Conservation (phyloP, 345 rosid genomes). For the Isatis tinctoria region DNA sequence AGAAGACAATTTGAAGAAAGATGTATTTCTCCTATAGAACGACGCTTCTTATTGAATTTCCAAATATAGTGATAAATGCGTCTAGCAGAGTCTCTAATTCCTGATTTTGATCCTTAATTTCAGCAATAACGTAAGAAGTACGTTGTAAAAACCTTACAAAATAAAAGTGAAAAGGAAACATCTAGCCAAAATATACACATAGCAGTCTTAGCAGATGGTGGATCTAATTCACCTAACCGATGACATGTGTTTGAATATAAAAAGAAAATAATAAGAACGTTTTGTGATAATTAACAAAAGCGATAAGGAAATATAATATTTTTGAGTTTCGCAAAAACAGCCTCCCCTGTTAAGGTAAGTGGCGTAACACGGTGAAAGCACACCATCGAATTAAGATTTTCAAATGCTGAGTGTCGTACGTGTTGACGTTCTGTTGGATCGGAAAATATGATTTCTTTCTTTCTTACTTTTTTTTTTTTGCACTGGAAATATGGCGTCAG, state of each 20-base stretch:
- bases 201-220: not conserved
- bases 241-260: not conserved
- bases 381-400: not conserved
- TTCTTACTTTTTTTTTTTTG: not conserved
- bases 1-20: not conserved
- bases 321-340: not conserved
- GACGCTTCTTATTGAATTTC: not conserved
- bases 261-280: not conserved
- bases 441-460: not conserved
- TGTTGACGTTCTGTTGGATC: not conserved
- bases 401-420: not conserved
- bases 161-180: constrained; percentile 16
- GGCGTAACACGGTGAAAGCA: not conserved
- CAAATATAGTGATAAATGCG: not conserved
- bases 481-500: not conserved
- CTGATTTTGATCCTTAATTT: not conserved
- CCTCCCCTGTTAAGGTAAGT: not conserved
- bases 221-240: not conserved
- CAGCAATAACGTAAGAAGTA: constrained; percentile 24
- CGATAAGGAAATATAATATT: not conserved
- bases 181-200: not conserved
- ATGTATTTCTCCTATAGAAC: not conserved
- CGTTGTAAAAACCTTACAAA: constrained; percentile 9
- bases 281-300: not conserved
- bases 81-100: not conserved